Evolutionary conservation across 495 filamentous ascomycete genomes (phyloP).

Genomic region (Hapsidospora chrysogenum): DNA sequence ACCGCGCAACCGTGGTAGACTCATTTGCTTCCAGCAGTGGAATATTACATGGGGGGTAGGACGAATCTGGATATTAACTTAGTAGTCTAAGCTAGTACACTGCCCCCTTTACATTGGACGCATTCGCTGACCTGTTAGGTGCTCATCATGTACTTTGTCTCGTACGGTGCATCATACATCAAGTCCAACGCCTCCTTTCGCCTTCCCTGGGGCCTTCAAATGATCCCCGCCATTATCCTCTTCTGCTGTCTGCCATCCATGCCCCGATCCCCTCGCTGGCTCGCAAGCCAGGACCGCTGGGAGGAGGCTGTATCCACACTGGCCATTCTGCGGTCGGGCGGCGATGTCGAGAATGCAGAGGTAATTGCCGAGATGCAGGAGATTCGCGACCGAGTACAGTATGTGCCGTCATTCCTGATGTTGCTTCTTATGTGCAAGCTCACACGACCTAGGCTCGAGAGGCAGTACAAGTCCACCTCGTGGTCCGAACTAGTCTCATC

Average conservation of each 20-base stretch:
- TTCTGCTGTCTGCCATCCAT: conserved; percentile 52
- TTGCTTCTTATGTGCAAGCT: too few species aligned
- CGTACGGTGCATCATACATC: conserved; percentile 46
- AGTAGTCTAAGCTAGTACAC: too few species aligned
- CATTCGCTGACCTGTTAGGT: too few species aligned
- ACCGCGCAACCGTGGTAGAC: conserved; percentile 59
- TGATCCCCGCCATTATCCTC: conserved; percentile 49
- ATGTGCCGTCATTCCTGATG: too few species aligned
- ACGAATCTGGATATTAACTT: too few species aligned
- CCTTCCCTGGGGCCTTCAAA: conserved; percentile 62
- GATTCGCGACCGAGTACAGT: conserved; percentile 49
- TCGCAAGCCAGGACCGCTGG: conserved; percentile 58
- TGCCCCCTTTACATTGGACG: too few species aligned
- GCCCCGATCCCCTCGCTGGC: conserved; percentile 59
- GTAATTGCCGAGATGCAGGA: conserved; percentile 50
- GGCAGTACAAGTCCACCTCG: conserved; percentile 35
- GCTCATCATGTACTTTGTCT: conserved; percentile 51
- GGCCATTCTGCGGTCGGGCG: conserved; percentile 46
- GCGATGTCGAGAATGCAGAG: conserved; percentile 40
- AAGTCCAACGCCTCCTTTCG: conserved; percentile 44
- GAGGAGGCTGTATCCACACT: conserved; percentile 51
- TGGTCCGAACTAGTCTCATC: conserved; percentile 42
- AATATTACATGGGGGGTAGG: conserved; percentile 66
- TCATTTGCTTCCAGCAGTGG: conserved; percentile 54
- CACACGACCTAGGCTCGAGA: conserved; percentile 45